A percentile compares a stretch with the other conserved stretches of the same genome.
phyloP scores from a whole-genome alignment of 768 basidiomycete genomes.

The Lentinula boryana region DNA sequence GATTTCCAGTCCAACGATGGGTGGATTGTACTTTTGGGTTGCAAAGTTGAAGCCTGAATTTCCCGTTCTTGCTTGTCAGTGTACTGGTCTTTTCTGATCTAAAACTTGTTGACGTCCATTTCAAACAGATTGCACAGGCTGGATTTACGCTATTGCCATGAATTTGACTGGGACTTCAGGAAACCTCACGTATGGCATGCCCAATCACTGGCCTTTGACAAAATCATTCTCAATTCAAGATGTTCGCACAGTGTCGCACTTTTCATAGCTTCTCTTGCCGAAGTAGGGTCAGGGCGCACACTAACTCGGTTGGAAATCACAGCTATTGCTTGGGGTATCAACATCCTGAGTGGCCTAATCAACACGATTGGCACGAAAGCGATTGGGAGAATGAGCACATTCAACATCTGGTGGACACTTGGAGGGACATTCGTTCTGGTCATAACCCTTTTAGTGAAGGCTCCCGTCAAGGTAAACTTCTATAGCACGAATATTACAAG shows the following conservation, averaged over 20 bases:
- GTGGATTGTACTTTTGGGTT: constrained; percentile 56
- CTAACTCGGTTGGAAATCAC: constrained; percentile 43
- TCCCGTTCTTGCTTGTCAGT: constrained; percentile 48
- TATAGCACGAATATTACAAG: background rate
- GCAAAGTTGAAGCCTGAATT: constrained; percentile 48
- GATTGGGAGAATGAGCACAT: constrained; percentile 47
- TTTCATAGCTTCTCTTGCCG: constrained; percentile 47
- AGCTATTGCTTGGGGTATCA: constrained; percentile 53
- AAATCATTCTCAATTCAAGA: background rate
- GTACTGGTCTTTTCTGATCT: background rate
- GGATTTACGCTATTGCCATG: constrained; percentile 59
- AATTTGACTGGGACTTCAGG: constrained; percentile 55
- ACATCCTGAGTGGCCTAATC: constrained; percentile 46
- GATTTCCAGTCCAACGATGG: constrained; percentile 41
- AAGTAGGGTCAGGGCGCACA: constrained; percentile 38
- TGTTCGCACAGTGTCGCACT: constrained; percentile 35
- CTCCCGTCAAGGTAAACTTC: constrained; percentile 39
- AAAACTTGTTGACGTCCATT: background rate
- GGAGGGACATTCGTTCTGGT: constrained; percentile 54
- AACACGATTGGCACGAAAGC: constrained; percentile 54
- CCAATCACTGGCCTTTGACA: background rate
- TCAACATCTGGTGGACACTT: constrained; percentile 58
- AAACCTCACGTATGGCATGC: constrained; percentile 36
- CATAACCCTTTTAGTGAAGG: constrained; percentile 49
- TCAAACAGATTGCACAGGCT: constrained; percentile 38